Percentiles rank a stretch among this genome's conserved stretches.
These are phyloP conservation scores for Jaapia argillacea DNA, from an alignment of 768 basidiomycete genomes.

Conservation along the genomic window DNA sequence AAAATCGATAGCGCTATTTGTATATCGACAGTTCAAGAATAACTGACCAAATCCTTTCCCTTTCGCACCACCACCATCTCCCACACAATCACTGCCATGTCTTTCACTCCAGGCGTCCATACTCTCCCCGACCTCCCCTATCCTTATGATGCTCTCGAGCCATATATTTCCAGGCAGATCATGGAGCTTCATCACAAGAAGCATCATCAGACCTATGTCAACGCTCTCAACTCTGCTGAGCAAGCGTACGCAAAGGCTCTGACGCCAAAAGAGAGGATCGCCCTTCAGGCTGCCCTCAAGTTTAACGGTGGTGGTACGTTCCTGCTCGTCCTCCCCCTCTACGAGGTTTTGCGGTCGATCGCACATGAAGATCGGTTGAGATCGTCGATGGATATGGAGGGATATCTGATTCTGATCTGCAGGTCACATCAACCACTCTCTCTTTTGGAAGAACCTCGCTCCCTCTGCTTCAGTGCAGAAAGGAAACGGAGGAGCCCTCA, in stretches of 20 bases:
- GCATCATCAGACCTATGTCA: conserved; percentile 91
- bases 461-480: conserved; percentile 42
- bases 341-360: not conserved
- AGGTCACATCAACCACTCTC: conserved; percentile 92
- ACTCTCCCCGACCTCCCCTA: conserved; percentile 77
- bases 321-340: not conserved
- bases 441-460: conserved; percentile 94
- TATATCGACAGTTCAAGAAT: too few relatives aligned
- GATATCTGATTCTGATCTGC: not conserved
- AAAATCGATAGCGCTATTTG: too few relatives aligned
- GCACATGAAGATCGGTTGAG: conserved; percentile 4
- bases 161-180: conserved; percentile 83
- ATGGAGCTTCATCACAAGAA: conserved; percentile 92
- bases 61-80: too few relatives aligned
- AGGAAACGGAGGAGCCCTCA: conserved; percentile 50
- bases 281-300: conserved; percentile 83
- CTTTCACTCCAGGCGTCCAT: too few relatives aligned
- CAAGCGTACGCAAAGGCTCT: conserved; percentile 54
- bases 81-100: too few relatives aligned
- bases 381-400: too few relatives aligned
- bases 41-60: too few relatives aligned
- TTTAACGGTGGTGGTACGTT: conserved; percentile 85
- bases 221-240: conserved; percentile 86
- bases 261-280: conserved; percentile 73
- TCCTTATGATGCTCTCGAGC: conserved; percentile 83